These are phyloP conservation scores for Lactarius vividus DNA, from an alignment of 768 basidiomycete species.

Conservation along the genomic window DNA sequence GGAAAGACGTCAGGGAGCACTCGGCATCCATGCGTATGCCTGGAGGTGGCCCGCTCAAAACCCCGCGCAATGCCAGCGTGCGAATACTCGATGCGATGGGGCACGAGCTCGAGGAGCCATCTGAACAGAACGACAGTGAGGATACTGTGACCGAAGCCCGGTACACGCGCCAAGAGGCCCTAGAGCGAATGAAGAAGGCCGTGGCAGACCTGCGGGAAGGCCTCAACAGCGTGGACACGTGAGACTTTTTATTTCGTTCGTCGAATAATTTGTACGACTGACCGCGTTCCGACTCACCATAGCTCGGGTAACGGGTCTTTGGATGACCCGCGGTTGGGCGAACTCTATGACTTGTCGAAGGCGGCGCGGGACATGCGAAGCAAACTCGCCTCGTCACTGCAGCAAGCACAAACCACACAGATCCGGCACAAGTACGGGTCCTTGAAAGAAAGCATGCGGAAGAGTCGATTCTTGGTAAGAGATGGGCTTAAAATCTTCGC, in stretches of 20 bases:
- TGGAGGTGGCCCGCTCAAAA: constrained; percentile 25
- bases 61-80: constrained; percentile 42
- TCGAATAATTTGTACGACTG: constrained; percentile 16
- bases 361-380: constrained; percentile 50
- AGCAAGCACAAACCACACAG: constrained; percentile 40
- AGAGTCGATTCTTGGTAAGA: constrained; percentile 41
- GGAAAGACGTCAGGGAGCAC: constrained; percentile 27
- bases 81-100: constrained; percentile 73
- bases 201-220: constrained; percentile 55
- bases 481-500: not conserved
- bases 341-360: constrained; percentile 53
- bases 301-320: constrained; percentile 41
- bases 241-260: constrained; percentile 23
- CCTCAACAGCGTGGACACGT: constrained; percentile 61
- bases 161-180: constrained; percentile 47
- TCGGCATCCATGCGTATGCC: constrained; percentile 25
- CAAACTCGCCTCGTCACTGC: constrained; percentile 44
- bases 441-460: constrained; percentile 39
- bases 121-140: constrained; percentile 29
- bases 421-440: constrained; percentile 37
- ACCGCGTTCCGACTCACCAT: constrained; percentile 5
- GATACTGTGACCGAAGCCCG: constrained; percentile 28
- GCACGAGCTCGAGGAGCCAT: constrained; percentile 46
- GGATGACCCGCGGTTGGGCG: constrained; percentile 46
- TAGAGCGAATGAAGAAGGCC: constrained; percentile 56